phyloP scores from a whole-genome alignment of 2,329 filamentous ascomycete genomes.

The Cladosporium austrohemisphaericum region DNA sequence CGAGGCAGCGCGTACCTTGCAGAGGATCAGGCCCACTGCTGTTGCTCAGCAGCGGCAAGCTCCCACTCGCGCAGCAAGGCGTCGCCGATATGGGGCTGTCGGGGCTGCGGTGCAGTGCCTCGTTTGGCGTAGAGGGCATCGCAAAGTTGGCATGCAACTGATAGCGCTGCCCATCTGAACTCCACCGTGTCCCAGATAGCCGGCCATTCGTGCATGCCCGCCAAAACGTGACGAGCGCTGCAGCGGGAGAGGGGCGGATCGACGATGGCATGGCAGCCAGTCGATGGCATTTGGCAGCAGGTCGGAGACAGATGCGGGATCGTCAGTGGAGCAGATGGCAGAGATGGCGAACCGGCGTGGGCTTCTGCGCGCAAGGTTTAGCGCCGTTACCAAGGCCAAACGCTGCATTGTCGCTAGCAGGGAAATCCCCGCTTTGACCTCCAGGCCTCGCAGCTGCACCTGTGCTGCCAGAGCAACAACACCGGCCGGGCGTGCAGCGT shows the following conservation, averaged over 20 bases:
- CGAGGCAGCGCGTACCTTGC: conserved; percentile 8
- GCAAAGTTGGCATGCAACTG: conserved; percentile 7
- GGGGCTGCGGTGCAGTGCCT: conserved; percentile 3
- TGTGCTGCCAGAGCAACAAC: conserved; percentile 15
- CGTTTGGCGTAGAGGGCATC: background rate
- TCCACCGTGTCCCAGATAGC: background rate
- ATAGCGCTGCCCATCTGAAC: conserved; percentile 6
- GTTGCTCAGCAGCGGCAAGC: conserved; percentile 8
- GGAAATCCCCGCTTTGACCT: conserved; percentile 9
- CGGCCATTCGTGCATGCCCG: background rate
- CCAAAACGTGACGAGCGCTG: conserved; percentile 7
- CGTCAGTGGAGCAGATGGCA: conserved; percentile 3
- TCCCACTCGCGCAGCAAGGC: too few species aligned
- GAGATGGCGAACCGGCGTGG: background rate
- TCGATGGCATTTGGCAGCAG: background rate
- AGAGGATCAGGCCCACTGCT: conserved; percentile 9
- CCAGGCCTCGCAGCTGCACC: conserved; percentile 7
- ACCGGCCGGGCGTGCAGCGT: conserved; percentile 9
- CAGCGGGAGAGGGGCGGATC: conserved; percentile 2
- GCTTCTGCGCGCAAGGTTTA: conserved; percentile 9
- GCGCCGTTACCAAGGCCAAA: conserved; percentile 14
- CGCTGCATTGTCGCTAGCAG: conserved; percentile 1
- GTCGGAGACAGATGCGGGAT: conserved; percentile 2
- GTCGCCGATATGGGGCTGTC: conserved; percentile 6
- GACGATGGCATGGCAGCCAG: conserved; percentile 2